Evolutionary conservation across 106 monocot species (phyloP), one percentile per base, ranked within the genome.

Genomic region (Cymbidium sinense): DNA sequence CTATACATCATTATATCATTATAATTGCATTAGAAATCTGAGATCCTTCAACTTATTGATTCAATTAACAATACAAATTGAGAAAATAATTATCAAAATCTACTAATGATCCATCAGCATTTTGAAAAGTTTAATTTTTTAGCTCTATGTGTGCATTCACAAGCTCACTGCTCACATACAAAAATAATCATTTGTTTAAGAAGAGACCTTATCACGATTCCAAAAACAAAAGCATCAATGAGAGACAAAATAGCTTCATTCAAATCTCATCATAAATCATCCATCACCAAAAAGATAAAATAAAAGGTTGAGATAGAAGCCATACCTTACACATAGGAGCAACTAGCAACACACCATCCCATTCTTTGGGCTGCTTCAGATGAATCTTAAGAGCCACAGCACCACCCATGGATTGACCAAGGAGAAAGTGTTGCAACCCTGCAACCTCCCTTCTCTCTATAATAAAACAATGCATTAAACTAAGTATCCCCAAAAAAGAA

Each of bases 261-360:
- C 33, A 71, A 33, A 71, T 71, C 4, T 36, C 35, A 37, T 21
- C 18, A 71, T 71, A 71, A 21, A 35, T 1, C 37, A 36, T 71
- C 34, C n/a, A 71, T 7, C 18, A 69, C 7, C 12, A 44, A 12
- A 74, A 39, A 43, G 2, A 74, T 37, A 43, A 76, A 67, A 11
- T 54, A 58, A 21, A 1, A 9, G 34, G 13, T 25, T 20, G 15
- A 43, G 11, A 39, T 20, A 73, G 43, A 70, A 69, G 47, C 31
- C 78, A 83, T 90, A 96, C 96, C 84, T 96, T 96, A 77, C 91
- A 93, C 96, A 96, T 96, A 0, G 96, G 96, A 12, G 96, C 96
- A 47, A 94, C 91, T 79, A 96, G 96, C 79, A 96, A 44, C 30
- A 96, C 70, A 2, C 96, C 96, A 83, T 94, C 93, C 93, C 93